phyloP scores from a whole-genome alignment of 2,329 filamentous ascomycete genomes.

The Thelonectria discophora region DNA sequence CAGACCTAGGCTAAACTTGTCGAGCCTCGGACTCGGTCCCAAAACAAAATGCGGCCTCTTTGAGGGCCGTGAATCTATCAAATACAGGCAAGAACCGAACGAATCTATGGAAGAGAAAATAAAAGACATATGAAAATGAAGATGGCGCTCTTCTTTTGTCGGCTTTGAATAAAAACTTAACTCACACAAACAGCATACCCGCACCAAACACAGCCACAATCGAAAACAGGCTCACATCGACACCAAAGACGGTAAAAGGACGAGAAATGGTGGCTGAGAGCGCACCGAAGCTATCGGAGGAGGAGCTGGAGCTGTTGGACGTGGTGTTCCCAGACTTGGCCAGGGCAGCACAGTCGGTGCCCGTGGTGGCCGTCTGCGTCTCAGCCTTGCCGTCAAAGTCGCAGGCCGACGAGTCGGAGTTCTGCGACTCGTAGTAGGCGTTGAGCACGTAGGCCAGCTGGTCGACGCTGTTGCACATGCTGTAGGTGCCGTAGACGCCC shows the following conservation, averaged over 20 bases:
- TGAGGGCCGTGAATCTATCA: no score
- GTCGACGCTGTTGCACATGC: slow-evolving; percentile 76
- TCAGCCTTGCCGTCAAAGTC: slow-evolving; percentile 74
- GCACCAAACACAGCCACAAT: slow-evolving; percentile 62
- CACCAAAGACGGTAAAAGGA: slow-evolving; percentile 56
- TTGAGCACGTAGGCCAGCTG: slow-evolving; percentile 80
- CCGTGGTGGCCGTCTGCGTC: slow-evolving; percentile 60
- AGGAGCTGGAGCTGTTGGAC: slow-evolving; percentile 37
- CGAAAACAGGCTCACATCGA: slow-evolving; percentile 60
- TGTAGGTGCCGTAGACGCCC: slow-evolving; percentile 79
- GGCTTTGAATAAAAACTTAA: neutral
- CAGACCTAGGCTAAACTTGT: no score
- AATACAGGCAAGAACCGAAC: neutral
- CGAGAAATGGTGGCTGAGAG: slow-evolving; percentile 48
- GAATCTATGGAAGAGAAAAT: neutral
- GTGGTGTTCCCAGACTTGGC: slow-evolving; percentile 53
- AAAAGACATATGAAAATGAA: neutral
- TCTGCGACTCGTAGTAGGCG: slow-evolving; percentile 72
- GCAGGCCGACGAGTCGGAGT: slow-evolving; percentile 67
- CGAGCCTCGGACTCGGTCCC: no score
- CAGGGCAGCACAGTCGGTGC: slow-evolving; percentile 58
- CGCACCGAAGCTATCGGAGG: slow-evolving; percentile 49
- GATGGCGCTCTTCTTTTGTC: neutral
- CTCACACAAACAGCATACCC: slow-evolving; percentile 53
- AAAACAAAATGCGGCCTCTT: no score